These are phyloP conservation scores for Selaginella moellendorffii DNA, from an alignment of 75 land plant genomes.

Conservation along the genomic window DNA sequence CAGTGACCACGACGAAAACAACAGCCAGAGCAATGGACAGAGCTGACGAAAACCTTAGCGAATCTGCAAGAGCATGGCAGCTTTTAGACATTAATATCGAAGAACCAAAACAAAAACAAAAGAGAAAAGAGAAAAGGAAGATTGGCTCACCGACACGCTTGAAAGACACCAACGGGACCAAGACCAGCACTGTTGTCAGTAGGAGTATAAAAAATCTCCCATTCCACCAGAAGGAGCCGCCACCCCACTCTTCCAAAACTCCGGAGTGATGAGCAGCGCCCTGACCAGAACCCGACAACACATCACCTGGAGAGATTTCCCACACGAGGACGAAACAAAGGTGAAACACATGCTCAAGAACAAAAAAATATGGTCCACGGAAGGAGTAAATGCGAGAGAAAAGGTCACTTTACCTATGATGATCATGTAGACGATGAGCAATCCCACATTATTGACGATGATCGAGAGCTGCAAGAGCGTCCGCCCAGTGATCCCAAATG, in stretches of 20 bases:
- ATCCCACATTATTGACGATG: conserved; percentile 62
- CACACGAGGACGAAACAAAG: not conserved
- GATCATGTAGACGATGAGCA: conserved; percentile 81
- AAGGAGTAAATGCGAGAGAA: not conserved
- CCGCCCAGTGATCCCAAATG: conserved; percentile 58
- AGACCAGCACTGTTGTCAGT: conserved; percentile 41
- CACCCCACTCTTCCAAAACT: conserved; percentile 89
- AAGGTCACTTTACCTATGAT: conserved; percentile 50
- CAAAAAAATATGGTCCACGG: not conserved
- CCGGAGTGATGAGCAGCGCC: conserved; percentile 65
- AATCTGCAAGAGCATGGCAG: conserved; percentile 41
- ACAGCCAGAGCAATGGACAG: conserved; percentile 81
- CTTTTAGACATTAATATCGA: not conserved
- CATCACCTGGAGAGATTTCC: conserved; percentile 52
- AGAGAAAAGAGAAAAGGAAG: conserved; percentile 2
- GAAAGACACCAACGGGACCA: conserved; percentile 66
- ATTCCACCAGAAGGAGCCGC: conserved; percentile 81
- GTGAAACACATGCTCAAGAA: not conserved
- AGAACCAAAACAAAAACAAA: not conserved
- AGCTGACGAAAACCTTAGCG: conserved; percentile 74
- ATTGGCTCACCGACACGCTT: conserved; percentile 55
- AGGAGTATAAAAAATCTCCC: conserved; percentile 55
- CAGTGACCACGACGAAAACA: conserved; percentile 66
- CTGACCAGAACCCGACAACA: conserved; percentile 61
- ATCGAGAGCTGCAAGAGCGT: conserved; percentile 47